Evolutionary conservation across 2,329 filamentous ascomycete species (phyloP).

Genomic region (Fusarium subtropicale): DNA sequence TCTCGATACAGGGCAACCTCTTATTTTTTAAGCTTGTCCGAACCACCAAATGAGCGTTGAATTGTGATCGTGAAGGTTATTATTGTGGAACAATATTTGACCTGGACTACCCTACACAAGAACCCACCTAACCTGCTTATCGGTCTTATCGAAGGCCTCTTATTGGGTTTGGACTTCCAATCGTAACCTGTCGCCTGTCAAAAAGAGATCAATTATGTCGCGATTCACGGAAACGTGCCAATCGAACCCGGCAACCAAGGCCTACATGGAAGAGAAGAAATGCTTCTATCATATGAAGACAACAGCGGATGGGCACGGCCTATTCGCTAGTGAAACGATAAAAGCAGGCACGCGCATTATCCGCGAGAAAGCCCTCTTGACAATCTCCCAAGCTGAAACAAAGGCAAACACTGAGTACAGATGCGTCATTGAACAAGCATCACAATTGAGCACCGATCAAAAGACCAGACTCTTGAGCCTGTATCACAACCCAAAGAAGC

Average conservation of each 20-base stretch:
- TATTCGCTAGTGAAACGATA: slow-evolving; percentile 4
- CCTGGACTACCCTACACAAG: background rate
- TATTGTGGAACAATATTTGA: background rate
- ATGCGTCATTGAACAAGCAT: slow-evolving; percentile 15
- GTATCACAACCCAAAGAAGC: slow-evolving; percentile 22
- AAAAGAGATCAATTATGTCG: background rate
- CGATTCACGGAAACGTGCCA: accelerated
- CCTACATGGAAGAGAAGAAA: background rate
- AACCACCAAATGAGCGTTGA: too few relatives aligned
- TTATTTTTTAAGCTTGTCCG: too few relatives aligned
- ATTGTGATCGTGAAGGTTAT: background rate
- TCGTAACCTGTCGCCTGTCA: background rate
- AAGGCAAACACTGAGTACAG: slow-evolving; percentile 6
- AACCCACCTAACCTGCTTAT: too few relatives aligned
- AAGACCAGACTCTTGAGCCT: background rate
- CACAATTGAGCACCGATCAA: background rate
- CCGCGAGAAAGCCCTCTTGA: slow-evolving; percentile 1
- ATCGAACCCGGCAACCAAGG: accelerated
- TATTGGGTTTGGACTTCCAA: background rate
- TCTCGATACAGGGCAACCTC: too few relatives aligned
- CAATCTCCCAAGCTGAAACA: slow-evolving; percentile 10
- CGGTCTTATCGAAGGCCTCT: background rate
- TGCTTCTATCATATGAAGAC: slow-evolving; percentile 1
- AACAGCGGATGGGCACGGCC: background rate
- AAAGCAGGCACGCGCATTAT: slow-evolving; percentile 24